phyloP scores from a whole-genome alignment of 495 filamentous ascomycete genomes.

The Penicilliopsis zonata region DNA sequence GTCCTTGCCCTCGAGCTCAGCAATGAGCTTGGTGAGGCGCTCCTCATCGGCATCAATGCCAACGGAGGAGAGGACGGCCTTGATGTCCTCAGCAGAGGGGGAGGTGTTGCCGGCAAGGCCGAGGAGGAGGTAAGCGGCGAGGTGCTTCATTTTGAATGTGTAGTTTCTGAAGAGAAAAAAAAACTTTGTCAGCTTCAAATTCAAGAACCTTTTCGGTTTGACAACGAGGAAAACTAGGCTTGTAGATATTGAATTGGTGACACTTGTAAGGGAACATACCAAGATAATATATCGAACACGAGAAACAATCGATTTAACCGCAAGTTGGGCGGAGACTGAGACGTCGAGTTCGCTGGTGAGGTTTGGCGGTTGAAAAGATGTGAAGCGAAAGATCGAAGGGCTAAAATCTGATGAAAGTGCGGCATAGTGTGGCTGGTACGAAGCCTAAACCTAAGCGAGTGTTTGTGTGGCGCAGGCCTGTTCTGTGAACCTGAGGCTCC shows the following conservation, averaged over 20 bases:
- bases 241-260: no score
- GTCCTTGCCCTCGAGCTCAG: constrained; percentile 96
- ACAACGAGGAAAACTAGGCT: no score
- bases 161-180: constrained; percentile 3
- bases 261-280: constrained; percentile 12
- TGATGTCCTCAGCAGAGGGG: constrained; percentile 80
- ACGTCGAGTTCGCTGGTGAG: constrained; percentile 51
- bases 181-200: constrained; percentile 5
- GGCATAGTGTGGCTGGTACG: constrained; percentile 25
- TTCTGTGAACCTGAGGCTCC: no score
- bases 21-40: constrained; percentile 71
- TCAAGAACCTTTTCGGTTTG: no score
- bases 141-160: constrained; percentile 91
- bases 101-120: constrained; percentile 83
- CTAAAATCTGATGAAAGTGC: constrained; percentile 33
- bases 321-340: constrained; percentile 74
- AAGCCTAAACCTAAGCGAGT: constrained; percentile 27
- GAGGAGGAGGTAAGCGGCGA: constrained; percentile 98
- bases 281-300: constrained; percentile 46
- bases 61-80: constrained; percentile 82
- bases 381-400: constrained; percentile 11
- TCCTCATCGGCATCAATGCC: constrained; percentile 90
- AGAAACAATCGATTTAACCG: constrained; percentile 96
- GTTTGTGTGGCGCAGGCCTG: constrained; percentile 19
- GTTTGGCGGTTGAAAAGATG: constrained; percentile 12